A percentile compares a stretch with the other conserved stretches of the same genome.
Conservation (phyloP, 1,284 basidiomycete genomes). For the Lentinus polychrous region DNA sequence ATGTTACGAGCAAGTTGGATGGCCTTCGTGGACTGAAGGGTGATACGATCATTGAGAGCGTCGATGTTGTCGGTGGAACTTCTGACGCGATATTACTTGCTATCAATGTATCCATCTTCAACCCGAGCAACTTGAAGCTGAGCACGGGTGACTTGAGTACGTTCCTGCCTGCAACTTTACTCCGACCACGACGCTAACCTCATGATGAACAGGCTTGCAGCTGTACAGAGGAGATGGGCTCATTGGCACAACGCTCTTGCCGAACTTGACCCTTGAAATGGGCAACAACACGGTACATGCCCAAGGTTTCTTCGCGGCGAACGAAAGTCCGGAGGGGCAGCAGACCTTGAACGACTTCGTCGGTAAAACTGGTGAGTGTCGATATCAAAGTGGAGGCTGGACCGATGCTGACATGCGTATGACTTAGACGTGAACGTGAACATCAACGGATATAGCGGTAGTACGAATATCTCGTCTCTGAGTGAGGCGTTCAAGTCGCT, state of each 20-base stretch:
- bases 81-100: constrained; percentile 52
- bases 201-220: constrained; percentile 43
- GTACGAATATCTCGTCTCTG: constrained; percentile 57
- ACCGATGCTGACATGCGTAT: not conserved
- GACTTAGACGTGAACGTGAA: constrained; percentile 42
- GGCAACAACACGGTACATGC: constrained; percentile 52
- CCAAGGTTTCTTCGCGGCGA: constrained; percentile 47
- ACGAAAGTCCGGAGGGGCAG: constrained; percentile 52
- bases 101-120: constrained; percentile 61
- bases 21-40: constrained; percentile 61
- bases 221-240: constrained; percentile 44
- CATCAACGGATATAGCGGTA: constrained; percentile 54
- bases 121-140: constrained; percentile 68
- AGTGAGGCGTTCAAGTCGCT: constrained; percentile 57
- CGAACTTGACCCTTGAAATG: constrained; percentile 49
- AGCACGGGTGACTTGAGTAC: constrained; percentile 52
- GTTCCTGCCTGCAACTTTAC: constrained; percentile 47
- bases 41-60: constrained; percentile 49
- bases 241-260: constrained; percentile 54
- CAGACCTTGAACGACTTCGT: constrained; percentile 70
- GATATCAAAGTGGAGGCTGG: constrained; percentile 13
- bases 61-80: constrained; percentile 70
- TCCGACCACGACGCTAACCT: too few relatives aligned
- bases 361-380: constrained; percentile 39
- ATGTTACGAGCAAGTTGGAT: constrained; percentile 59